Evolutionary conservation across 225 moss, liverwort and hornwort species (phyloP), one percentile per base, ranked within the genome.

Genomic region (Sphagnum tenellum): DNA sequence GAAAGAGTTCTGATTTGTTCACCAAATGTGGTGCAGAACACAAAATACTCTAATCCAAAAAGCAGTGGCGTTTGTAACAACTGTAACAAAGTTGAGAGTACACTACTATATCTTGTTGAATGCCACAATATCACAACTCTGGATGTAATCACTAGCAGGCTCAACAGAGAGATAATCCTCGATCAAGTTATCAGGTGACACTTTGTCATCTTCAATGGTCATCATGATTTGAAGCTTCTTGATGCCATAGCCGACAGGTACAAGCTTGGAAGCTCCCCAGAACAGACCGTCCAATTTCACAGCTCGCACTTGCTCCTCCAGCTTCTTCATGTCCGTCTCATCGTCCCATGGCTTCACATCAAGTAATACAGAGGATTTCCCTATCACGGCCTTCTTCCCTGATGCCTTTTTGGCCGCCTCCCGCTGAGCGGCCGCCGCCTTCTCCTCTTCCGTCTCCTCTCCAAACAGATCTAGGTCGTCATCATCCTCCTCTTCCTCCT

Each of bases 311-410:
- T 79, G 67, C 45, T 81, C 72, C 73, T 91, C 88, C 0, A 89
- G 67, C 46, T 74, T 70, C 48, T 64, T 56, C 79, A 91, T 82
- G 11, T 86, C 66, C 5, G 78, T 81, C 59, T 82, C 79, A 3
- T 79, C 80, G 68, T 82, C 82, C 88, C 88, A 95, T 3, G 86
- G 82, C 75, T 79, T 86, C 5, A 95, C 80, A 14, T 86, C 82
- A 67, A 91, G 64, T 2, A 84, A 82, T 48, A 95, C 79, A 3
- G 81, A 86, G 13, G 79, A 78, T 82, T 77, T 57, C 77, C 86
- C 77, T 44, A 59, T 48, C 50, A 75, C 80, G 2, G 70, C 12
- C 78, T 82, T 82, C 77, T 80, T 82, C 57, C 75, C 75, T 9
- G 77, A 70, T 8, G 82, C 80, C 64, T 72, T 82, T 46, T 81